These are phyloP conservation scores for Globisporangium mamillatum DNA, from an alignment of 352 stramenopile genomes.

Conservation along the genomic window DNA sequence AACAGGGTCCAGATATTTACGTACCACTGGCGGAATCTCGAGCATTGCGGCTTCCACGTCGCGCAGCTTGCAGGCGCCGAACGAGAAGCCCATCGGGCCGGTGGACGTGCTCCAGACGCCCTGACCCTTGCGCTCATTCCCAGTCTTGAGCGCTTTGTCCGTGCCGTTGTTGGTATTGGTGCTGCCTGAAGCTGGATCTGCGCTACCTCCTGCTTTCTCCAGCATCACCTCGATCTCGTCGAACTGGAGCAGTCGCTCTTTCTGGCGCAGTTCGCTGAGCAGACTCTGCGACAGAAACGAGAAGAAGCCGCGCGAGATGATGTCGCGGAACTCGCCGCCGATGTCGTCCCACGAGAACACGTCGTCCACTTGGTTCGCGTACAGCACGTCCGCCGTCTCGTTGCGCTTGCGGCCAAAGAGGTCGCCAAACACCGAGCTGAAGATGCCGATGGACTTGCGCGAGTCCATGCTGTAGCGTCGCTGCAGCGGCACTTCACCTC, in stretches of 20 bases:
- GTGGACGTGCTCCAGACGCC: slow-evolving; percentile 68
- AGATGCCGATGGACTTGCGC: slow-evolving; percentile 43
- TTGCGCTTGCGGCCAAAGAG: slow-evolving; percentile 62
- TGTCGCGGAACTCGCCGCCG: slow-evolving; percentile 48
- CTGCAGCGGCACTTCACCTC: slow-evolving; percentile 11
- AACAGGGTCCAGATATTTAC: neutral
- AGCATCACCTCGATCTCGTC: slow-evolving; percentile 22
- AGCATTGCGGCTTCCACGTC: slow-evolving; percentile 70
- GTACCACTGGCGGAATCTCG: slow-evolving; percentile 48
- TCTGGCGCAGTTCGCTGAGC: slow-evolving; percentile 38
- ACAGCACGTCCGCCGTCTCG: slow-evolving; percentile 44
- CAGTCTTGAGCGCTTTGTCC: slow-evolving; percentile 22
- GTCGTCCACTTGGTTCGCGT: slow-evolving; percentile 40
- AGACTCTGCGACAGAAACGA: slow-evolving; percentile 45
- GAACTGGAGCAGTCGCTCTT: slow-evolving; percentile 15
- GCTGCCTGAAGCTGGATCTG: neutral
- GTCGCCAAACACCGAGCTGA: slow-evolving; percentile 65
- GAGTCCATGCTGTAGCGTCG: slow-evolving; percentile 60
- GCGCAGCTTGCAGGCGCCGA: slow-evolving; percentile 58
- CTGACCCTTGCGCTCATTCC: slow-evolving; percentile 44
- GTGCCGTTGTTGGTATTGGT: neutral
- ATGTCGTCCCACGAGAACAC: slow-evolving; percentile 76
- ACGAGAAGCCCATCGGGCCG: slow-evolving; percentile 48
- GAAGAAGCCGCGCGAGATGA: slow-evolving; percentile 69
- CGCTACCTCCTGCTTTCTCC: neutral